Conservation (phyloP, 495 filamentous ascomycete species). For the Penicillium malachiteum region DNA sequence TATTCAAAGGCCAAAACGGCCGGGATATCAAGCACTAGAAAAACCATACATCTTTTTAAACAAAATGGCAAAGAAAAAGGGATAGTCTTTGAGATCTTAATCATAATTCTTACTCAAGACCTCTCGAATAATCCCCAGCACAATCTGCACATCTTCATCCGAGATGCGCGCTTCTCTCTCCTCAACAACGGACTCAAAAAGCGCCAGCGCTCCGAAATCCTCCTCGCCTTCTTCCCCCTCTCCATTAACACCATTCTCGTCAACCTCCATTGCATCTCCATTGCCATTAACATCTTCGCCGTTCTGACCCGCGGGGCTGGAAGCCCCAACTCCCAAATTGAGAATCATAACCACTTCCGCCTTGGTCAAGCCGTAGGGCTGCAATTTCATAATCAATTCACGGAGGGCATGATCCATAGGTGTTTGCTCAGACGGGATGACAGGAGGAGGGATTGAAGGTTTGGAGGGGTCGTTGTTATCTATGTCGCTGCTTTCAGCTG, state of each 20-base stretch:
- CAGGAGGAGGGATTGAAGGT: background rate
- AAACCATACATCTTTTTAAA: background rate
- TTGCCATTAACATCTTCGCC: conserved; percentile 23
- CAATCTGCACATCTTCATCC: conserved; percentile 34
- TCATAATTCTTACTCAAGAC: conserved; percentile 26
- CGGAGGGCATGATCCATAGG: conserved; percentile 39
- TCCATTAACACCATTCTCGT: conserved; percentile 22
- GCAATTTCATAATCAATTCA: conserved; percentile 40
- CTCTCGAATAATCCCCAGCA: conserved; percentile 40
- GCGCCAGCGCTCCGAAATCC: conserved; percentile 38
- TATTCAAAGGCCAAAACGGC: background rate
- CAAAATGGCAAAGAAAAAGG: background rate
- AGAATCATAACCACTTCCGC: conserved; percentile 64
- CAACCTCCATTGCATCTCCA: conserved; percentile 26
- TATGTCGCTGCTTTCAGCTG: conserved; percentile 8
- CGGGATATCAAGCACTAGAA: conserved; percentile 11
- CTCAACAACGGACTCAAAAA: conserved; percentile 46
- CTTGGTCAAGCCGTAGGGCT: conserved; percentile 56
- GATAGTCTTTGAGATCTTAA: too few relatives aligned
- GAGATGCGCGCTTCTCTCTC: conserved; percentile 42
- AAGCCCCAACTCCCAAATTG: conserved; percentile 51
- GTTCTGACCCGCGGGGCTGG: conserved; percentile 1
- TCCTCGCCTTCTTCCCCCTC: conserved; percentile 28
- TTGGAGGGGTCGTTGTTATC: conserved; percentile 11
- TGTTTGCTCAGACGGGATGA: conserved; percentile 18